A percentile compares a stretch with the other conserved stretches of the same genome.
Conservation (phyloP, 1,284 basidiomycete species). For the Pyrrhoderma lamaoense region DNA sequence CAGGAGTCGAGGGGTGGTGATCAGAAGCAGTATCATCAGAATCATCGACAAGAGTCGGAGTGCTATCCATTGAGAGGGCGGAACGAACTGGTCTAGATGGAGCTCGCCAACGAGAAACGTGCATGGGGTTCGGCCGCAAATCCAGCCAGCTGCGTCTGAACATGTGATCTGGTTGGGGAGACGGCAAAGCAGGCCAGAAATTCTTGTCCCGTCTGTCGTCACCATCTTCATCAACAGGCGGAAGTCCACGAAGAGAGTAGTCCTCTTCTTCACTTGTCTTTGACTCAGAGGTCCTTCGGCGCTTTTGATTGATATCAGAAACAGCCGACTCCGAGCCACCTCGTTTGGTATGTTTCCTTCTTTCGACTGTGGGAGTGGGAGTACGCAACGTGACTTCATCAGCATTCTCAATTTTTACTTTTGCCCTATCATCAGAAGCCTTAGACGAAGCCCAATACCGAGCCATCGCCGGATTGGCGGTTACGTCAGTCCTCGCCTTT, state of each 20-base stretch:
- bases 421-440: constrained; percentile 18
- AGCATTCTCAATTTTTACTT: constrained; percentile 23
- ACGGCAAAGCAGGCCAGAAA: constrained; percentile 15
- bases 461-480: neutral
- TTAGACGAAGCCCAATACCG: neutral
- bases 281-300: constrained; percentile 1
- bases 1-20: constrained; percentile 15
- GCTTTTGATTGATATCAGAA: neutral
- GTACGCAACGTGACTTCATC: constrained; percentile 20
- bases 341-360: neutral
- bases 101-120: constrained; percentile 15
- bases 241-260: neutral
- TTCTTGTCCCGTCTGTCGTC: constrained; percentile 18
- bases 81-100: constrained; percentile 3
- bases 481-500: neutral
- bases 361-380: constrained; percentile 6
- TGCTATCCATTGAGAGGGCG: constrained; percentile 8
- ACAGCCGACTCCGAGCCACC: neutral
- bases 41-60: constrained; percentile 17
- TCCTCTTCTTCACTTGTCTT: neutral
- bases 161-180: constrained; percentile 10
- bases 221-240: constrained; percentile 9
- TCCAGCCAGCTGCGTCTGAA: constrained; percentile 12
- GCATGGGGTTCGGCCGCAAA: constrained; percentile 15
- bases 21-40: constrained; percentile 15